Percentiles rank a stretch among this genome's conserved stretches.
phyloP scores from a whole-genome alignment of 2,329 filamentous ascomycete species.

The Pseudocercospora vitis region DNA sequence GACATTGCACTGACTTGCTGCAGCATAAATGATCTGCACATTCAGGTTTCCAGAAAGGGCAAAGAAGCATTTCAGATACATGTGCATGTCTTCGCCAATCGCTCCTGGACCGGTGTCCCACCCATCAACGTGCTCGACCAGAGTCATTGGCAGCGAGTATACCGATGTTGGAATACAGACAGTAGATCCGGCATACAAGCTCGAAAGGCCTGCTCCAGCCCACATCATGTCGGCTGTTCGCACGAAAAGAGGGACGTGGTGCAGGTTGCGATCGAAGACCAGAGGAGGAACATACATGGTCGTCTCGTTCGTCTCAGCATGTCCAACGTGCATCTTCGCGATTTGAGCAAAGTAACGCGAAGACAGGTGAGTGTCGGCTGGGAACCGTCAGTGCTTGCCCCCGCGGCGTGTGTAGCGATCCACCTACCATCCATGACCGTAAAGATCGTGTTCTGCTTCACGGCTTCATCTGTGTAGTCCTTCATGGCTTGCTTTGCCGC shows the following conservation, averaged over 20 bases:
- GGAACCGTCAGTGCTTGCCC: slow-evolving; percentile 18
- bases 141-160: slow-evolving; percentile 66
- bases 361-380: slow-evolving; percentile 70
- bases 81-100: slow-evolving; percentile 74
- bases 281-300: slow-evolving; percentile 70
- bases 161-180: slow-evolving; percentile 72
- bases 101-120: slow-evolving; percentile 71
- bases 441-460: slow-evolving; percentile 63
- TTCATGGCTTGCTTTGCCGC: slow-evolving; percentile 65
- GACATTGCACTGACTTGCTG: slow-evolving; percentile 72
- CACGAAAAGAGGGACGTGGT: slow-evolving; percentile 65
- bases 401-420: background rate
- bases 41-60: slow-evolving; percentile 69
- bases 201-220: slow-evolving; percentile 69
- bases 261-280: slow-evolving; percentile 72
- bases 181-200: slow-evolving; percentile 62
- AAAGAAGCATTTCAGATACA: slow-evolving; percentile 78
- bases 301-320: slow-evolving; percentile 60
- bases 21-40: slow-evolving; percentile 63
- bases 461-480: slow-evolving; percentile 53
- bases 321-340: slow-evolving; percentile 61
- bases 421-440: slow-evolving; percentile 71
- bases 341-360: slow-evolving; percentile 67
- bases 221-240: slow-evolving; percentile 71
- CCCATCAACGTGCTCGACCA: slow-evolving; percentile 68